phyloP scores from a whole-genome alignment of 805 yeast genomes.

The Diddensiella transvaalensis region DNA sequence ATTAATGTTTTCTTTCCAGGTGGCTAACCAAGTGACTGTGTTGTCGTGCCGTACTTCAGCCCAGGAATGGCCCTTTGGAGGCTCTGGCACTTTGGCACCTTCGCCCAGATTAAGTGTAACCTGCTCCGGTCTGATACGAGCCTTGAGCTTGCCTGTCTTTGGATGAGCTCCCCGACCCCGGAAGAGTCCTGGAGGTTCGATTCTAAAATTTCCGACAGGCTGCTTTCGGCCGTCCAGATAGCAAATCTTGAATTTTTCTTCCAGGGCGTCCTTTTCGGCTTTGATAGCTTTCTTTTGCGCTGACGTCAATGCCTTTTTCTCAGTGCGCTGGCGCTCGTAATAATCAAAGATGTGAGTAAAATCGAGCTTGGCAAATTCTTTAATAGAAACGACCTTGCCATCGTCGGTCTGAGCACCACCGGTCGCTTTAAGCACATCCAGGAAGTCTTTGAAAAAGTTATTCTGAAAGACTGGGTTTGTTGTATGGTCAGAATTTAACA shows the following conservation, averaged over 20 bases:
- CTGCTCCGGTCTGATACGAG: constrained; percentile 85
- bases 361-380: constrained; percentile 66
- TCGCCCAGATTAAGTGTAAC: constrained; percentile 77
- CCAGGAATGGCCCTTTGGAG: constrained; percentile 90
- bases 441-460: constrained; percentile 81
- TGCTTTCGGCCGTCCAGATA: constrained; percentile 81
- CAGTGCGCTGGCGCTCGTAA: constrained; percentile 66
- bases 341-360: constrained; percentile 69
- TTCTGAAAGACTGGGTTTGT: constrained; percentile 79
- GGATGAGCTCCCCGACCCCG: constrained; percentile 98
- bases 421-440: constrained; percentile 58
- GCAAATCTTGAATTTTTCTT: constrained; percentile 80
- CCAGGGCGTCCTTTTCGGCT: constrained; percentile 67
- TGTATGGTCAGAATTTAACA: constrained; percentile 80
- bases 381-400: constrained; percentile 40
- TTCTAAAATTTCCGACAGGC: constrained; percentile 87
- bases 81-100: constrained; percentile 67
- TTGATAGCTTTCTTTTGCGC: constrained; percentile 75
- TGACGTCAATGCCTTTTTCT: constrained; percentile 61
- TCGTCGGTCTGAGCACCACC: constrained; percentile 53
- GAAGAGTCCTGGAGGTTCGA: constrained; percentile 95
- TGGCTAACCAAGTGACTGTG: constrained; percentile 92
- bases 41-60: constrained; percentile 85
- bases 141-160: constrained; percentile 85
- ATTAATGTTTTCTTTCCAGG: constrained; percentile 93